Evolutionary conservation across 2,329 filamentous ascomycete species (phyloP).

Genomic region (Exophiala aquamarina): DNA sequence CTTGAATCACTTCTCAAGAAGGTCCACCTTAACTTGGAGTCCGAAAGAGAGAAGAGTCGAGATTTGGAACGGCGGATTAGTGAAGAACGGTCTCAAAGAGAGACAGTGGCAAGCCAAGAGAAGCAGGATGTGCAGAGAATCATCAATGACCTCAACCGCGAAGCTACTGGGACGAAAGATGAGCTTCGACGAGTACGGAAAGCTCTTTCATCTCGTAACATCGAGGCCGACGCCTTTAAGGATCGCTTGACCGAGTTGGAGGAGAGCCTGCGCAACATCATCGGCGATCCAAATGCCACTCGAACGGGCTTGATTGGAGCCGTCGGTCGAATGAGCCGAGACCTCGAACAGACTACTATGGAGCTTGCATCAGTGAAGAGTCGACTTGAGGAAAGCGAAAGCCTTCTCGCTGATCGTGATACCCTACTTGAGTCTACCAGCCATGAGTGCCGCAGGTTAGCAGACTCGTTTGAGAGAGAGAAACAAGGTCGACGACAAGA

Average conservation of each 20-base stretch:
- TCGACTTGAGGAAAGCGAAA: constrained; percentile 84
- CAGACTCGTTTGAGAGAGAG: constrained; percentile 89
- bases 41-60: constrained; percentile 74
- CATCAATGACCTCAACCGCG: constrained; percentile 86
- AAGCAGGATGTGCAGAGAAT: constrained; percentile 95
- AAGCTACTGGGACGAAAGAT: constrained; percentile 78
- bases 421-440: constrained; percentile 83
- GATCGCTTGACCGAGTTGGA: constrained; percentile 87
- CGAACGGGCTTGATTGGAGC: constrained; percentile 81
- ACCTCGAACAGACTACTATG: constrained; percentile 78
- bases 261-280: constrained; percentile 78
- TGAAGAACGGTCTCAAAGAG: constrained; percentile 80
- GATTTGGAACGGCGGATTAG: constrained; percentile 74
- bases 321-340: constrained; percentile 82
- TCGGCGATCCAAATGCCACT: constrained; percentile 85
- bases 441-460: constrained; percentile 79
- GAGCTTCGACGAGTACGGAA: constrained; percentile 81
- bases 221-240: constrained; percentile 88
- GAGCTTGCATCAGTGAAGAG: constrained; percentile 78
- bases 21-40: constrained; percentile 75
- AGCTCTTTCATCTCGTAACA: constrained; percentile 76
- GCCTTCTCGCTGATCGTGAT: constrained; percentile 85
- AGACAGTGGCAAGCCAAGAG: constrained; percentile 81
- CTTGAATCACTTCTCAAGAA: constrained; percentile 79
- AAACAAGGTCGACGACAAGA: constrained; percentile 80